These are phyloP conservation scores for Chaetomiaceae sp. DNA, from an alignment of 2,329 filamentous ascomycete species.

Conservation along the genomic window DNA sequence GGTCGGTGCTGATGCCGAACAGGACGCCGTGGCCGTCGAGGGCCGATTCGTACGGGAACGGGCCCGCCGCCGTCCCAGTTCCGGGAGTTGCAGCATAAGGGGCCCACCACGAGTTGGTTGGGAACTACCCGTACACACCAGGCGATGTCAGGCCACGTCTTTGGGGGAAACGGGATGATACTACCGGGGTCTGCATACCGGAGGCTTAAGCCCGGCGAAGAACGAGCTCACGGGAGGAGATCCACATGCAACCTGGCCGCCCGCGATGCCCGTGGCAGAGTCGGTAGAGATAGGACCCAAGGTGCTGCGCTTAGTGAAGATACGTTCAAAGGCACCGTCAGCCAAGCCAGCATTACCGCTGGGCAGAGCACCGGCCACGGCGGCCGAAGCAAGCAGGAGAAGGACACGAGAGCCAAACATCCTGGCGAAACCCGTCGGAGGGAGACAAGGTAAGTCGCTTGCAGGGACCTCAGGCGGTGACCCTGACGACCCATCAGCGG, in stretches of 20 bases:
- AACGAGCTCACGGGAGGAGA: neutral
- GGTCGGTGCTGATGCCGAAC: neutral
- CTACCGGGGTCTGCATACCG: neutral
- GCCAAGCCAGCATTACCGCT: neutral
- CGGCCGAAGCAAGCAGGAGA: neutral
- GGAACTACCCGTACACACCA: neutral
- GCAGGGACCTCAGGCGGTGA: neutral
- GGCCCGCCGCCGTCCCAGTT: neutral
- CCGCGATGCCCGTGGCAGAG: neutral
- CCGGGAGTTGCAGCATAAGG: neutral
- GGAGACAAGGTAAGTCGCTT: neutral
- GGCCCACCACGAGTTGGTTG: slow-evolving; percentile 1
- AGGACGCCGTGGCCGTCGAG: neutral
- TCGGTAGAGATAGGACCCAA: neutral
- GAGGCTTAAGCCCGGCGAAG: neutral
- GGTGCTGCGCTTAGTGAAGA: neutral
- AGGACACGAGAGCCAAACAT: neutral
- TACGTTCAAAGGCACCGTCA: neutral
- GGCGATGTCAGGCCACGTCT: neutral
- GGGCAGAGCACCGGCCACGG: neutral
- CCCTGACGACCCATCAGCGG: neutral
- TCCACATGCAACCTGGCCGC: neutral
- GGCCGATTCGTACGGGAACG: neutral
- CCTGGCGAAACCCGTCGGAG: neutral
- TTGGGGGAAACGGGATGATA: neutral